These are phyloP conservation scores for Phlebiopsis flavidoalba DNA, from an alignment of 768 basidiomycete species.

Conservation along the genomic window DNA sequence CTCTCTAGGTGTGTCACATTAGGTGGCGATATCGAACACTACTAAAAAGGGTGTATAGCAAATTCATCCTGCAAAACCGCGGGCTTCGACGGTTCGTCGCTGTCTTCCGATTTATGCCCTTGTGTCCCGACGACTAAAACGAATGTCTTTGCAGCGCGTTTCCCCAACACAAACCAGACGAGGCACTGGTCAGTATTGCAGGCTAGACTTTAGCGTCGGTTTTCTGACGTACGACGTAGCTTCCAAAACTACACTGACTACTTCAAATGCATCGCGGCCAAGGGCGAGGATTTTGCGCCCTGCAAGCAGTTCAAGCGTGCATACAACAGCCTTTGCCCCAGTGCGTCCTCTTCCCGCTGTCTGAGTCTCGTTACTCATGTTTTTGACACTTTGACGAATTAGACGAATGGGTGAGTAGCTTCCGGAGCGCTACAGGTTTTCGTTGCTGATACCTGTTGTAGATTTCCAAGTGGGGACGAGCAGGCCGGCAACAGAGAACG, in stretches of 20 bases:
- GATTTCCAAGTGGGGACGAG: conserved; percentile 89
- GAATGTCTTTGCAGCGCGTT: conserved; percentile 54
- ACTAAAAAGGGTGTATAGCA: conserved; percentile 37
- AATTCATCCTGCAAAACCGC: conserved; percentile 91
- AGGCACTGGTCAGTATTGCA: conserved; percentile 74
- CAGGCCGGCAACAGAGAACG: conserved; percentile 91
- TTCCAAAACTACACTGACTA: conserved; percentile 98
- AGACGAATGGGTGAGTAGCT: conserved; percentile 84
- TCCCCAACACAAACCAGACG: conserved; percentile 92
- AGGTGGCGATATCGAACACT: background rate
- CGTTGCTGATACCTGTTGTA: conserved; percentile 25
- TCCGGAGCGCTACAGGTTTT: background rate
- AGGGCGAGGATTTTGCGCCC: conserved; percentile 96
- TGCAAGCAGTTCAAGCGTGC: conserved; percentile 98
- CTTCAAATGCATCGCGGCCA: conserved; percentile 95
- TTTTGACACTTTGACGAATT: background rate
- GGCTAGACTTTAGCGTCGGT: background rate
- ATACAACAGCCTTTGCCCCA: conserved; percentile 96
- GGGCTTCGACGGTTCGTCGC: conserved; percentile 76
- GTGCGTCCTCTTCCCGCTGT: conserved; percentile 48
- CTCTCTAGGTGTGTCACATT: conserved; percentile 42
- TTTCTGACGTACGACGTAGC: conserved; percentile 31
- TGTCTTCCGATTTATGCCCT: background rate
- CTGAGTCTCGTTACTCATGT: background rate
- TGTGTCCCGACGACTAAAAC: conserved; percentile 9